These are phyloP conservation scores for Zygosaccharomyces pseudobailii DNA, from an alignment of 1,139 yeast species.

Conservation along the genomic window DNA sequence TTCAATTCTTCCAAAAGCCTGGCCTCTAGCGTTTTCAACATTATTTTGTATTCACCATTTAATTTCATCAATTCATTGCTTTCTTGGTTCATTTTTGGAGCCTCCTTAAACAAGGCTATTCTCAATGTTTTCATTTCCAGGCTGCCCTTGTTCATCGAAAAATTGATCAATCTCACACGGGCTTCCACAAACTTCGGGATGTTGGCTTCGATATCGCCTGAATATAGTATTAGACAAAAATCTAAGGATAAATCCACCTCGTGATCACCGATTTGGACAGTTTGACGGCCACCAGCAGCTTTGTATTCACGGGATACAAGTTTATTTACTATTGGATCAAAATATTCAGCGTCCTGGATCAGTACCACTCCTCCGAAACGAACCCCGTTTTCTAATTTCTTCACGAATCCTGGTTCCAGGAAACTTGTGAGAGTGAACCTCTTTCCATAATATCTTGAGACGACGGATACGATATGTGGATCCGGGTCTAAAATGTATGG, in stretches of 20 bases:
- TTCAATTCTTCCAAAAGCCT: constrained; percentile 56
- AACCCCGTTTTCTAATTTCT: constrained; percentile 71
- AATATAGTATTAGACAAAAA: constrained; percentile 56
- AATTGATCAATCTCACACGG: constrained; percentile 62
- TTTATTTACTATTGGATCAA: constrained; percentile 67
- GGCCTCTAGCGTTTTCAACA: constrained; percentile 55
- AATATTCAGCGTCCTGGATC: constrained; percentile 72
- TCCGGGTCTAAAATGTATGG: constrained; percentile 77
- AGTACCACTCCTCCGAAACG: constrained; percentile 77
- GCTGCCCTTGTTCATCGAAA: constrained; percentile 63
- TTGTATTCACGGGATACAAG: constrained; percentile 58
- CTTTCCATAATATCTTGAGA: constrained; percentile 37
- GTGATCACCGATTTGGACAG: constrained; percentile 57
- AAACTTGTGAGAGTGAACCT: constrained; percentile 62
- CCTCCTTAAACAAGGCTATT: constrained; percentile 47
- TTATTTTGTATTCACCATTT: constrained; percentile 57
- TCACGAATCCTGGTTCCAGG: constrained; percentile 61
- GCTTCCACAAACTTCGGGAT: constrained; percentile 56
- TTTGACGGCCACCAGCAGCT: constrained; percentile 64
- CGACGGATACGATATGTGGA: constrained; percentile 42
- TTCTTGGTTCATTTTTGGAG: constrained; percentile 65
- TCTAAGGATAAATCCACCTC: constrained; percentile 63
- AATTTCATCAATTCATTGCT: constrained; percentile 49
- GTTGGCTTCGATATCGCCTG: constrained; percentile 50
- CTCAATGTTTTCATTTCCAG: constrained; percentile 62